Evolutionary conservation across 495 filamentous ascomycete species (phyloP).

Genomic region (Aspergillus olivimuriae): DNA sequence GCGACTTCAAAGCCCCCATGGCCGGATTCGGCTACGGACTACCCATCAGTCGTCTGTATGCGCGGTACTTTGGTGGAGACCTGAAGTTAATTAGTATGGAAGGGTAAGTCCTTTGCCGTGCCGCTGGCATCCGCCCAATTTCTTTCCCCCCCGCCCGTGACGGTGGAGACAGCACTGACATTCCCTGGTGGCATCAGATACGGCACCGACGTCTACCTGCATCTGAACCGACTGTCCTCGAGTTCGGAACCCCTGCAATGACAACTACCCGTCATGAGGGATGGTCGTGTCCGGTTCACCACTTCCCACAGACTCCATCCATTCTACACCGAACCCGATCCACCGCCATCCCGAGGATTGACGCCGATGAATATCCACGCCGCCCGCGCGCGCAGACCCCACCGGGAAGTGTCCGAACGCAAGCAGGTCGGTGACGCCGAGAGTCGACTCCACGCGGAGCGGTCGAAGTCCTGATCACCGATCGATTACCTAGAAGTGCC

Average conservation of each 20-base stretch:
- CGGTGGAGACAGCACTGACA: too few species aligned
- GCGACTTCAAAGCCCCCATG: constrained; percentile 99
- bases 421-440: constrained; percentile 82
- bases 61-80: constrained; percentile 95
- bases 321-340: constrained; percentile 31
- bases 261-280: constrained; percentile 96
- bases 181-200: constrained; percentile 55
- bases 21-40: constrained; percentile 96
- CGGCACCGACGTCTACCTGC: constrained; percentile 96
- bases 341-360: constrained; percentile 72
- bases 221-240: constrained; percentile 90
- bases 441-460: constrained; percentile 44
- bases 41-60: constrained; percentile 89
- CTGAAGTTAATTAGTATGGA: constrained; percentile 99
- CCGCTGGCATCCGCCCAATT: not conserved
- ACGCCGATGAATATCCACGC: constrained; percentile 62
- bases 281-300: constrained; percentile 46
- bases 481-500: constrained; percentile 9
- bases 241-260: constrained; percentile 97
- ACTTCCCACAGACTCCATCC: constrained; percentile 42
- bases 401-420: constrained; percentile 71
- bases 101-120: constrained; percentile 57
- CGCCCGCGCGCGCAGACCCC: constrained; percentile 41
- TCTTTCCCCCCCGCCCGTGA: too few species aligned
- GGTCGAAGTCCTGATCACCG: constrained; percentile 17